phyloP scores from a whole-genome alignment of 2,329 filamentous ascomycete species.

The Tolypocladium album region DNA sequence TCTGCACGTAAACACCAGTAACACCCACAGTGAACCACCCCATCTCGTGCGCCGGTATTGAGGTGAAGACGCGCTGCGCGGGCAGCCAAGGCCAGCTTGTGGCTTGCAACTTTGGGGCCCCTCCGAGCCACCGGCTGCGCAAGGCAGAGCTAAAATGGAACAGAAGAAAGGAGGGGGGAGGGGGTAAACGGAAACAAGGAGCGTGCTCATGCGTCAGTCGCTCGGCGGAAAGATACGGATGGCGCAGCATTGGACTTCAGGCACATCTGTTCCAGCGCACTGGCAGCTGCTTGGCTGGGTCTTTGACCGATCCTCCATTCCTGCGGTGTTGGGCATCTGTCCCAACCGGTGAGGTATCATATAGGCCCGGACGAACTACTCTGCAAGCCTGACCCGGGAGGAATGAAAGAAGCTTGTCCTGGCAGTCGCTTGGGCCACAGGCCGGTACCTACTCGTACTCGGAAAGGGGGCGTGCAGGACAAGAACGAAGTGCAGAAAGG shows the following conservation, averaged over 20 bases:
- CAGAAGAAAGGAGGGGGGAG: background rate
- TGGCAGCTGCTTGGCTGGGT: background rate
- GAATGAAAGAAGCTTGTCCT: background rate
- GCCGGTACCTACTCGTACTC: background rate
- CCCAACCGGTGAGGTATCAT: background rate
- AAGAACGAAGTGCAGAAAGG: background rate
- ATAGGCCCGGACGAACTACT: background rate
- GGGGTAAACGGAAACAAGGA: background rate
- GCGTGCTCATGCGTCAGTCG: background rate
- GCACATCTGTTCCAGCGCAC: background rate
- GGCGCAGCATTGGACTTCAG: background rate
- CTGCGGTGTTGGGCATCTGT: background rate
- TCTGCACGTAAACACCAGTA: background rate
- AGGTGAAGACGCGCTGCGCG: background rate
- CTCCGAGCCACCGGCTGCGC: background rate
- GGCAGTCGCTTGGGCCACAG: background rate
- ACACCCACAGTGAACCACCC: background rate
- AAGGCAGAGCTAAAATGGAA: background rate
- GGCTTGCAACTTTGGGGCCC: constrained; percentile 1
- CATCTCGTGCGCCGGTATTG: background rate
- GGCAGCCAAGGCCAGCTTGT: background rate
- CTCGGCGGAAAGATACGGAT: background rate
- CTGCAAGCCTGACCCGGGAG: background rate
- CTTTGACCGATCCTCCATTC: background rate
- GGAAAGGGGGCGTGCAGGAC: background rate